Percentiles rank a stretch among this genome's conserved stretches.
phyloP scores from a whole-genome alignment of 2,329 filamentous ascomycete species.

The Lecanicillium sp. region DNA sequence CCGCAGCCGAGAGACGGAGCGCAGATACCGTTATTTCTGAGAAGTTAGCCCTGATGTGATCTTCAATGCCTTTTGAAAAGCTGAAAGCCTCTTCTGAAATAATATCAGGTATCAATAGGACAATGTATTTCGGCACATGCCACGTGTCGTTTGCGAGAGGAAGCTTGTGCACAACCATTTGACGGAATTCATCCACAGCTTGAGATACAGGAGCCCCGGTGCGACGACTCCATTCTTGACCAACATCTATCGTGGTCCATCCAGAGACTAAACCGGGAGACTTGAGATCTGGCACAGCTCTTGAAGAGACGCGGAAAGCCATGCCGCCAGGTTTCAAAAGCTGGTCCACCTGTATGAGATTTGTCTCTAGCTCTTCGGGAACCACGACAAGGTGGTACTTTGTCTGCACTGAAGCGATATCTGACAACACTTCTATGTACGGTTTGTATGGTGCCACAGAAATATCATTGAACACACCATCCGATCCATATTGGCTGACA shows the following conservation, averaged over 20 bases:
- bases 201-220: neutral
- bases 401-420: neutral
- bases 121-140: neutral
- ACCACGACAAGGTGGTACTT: slow-evolving; percentile 6
- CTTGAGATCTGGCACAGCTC: neutral
- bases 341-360: slow-evolving; percentile 14
- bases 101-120: neutral
- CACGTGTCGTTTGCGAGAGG: no score
- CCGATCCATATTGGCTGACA: slow-evolving; percentile 16
- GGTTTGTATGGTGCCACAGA: neutral
- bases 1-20: neutral
- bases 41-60: neutral
- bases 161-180: neutral
- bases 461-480: neutral
- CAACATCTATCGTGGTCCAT: neutral
- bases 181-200: neutral
- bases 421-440: neutral
- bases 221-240: neutral
- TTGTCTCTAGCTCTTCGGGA: neutral
- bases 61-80: neutral
- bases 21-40: neutral
- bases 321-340: slow-evolving; percentile 12
- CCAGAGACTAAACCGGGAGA: neutral
- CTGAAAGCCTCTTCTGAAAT: neutral
- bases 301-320: neutral